Base-by-base conservation (phyloP, 2,329 filamentous ascomycete species). In the Aspergillus hiratsukae region DNA sequence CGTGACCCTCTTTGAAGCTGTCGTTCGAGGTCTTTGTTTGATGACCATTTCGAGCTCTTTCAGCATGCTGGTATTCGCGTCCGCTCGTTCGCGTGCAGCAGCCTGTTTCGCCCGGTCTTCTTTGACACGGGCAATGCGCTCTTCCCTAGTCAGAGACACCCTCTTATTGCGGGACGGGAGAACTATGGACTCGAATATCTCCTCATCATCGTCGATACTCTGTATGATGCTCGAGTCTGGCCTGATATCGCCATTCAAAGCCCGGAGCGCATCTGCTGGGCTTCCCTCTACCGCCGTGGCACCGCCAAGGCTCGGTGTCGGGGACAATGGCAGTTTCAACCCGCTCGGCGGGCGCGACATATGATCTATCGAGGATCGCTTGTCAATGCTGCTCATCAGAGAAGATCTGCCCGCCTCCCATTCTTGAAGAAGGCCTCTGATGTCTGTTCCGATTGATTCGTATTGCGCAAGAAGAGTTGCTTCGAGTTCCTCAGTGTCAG, bases 21-120 rank as follows among this genome's bases (percentile, higher is more conserved):
- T 63, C n/a, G 66, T 65, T 48, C 69, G 72, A 19, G 80, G 79
- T 57, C 81, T 73, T 63, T 83, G 75, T 63, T 83, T 84, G 71
- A 97, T 95, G 58, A 99, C 86, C 60, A 90, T 93, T 77, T 97
- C 91, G 57, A 99, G 80, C 75, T 99, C 94, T 61, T 88, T 87
- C 61, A 99, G 82, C 90, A 99, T 96, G 64, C 88, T 90, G 46
- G 87, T 89, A 61, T 86, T 95, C 10, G 90, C 88, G 60, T 97
- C 91, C 48, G 85, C 79, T 68, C 88, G 88, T 64, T 92, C 89
- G 54, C 86, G 84, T 43, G 86, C 78, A 43, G 85, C 80, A 21
- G 88, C 87, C 69, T 90, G 89, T 60, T 84, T 84, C 53, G 86
- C 86, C 56, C 93, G 83, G 48, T 97, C 93, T 69, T 96, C 92